Evolutionary conservation across 2,329 filamentous ascomycete species (phyloP), one percentile per base, ranked within the genome.

Genomic region (Aphanocladium album): DNA sequence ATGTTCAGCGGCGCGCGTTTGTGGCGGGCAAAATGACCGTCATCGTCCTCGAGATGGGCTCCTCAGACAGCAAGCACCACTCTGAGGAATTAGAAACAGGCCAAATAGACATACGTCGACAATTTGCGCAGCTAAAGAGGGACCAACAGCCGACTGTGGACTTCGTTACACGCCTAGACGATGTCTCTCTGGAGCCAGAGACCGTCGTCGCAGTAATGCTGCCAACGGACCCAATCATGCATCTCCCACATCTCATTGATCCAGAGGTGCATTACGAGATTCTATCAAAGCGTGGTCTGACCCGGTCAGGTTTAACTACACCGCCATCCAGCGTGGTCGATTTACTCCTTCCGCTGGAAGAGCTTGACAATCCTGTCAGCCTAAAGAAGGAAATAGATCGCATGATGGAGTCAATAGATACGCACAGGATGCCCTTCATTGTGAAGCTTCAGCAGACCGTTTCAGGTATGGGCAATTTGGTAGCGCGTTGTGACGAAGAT

Each of bases 211-310:
- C 51, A 16, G 14, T 55, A 41, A 56, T 16, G 19, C 43, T 17
- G 9, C 60, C 60, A 8, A 57, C 37, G 14, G 54, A 57, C 39
- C 57, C 33, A 16, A 17, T 57, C 25, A 16, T 35, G 43, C 60
- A 57, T 35, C 45, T 61, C 12, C 60, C 60, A n/a, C 46, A 52
- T 17, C 30, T 57, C n/a, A 37, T 52, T 5, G 37, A 57, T 45
- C 60, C 46, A 25, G 60, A 61, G 25, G 43, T 45, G 12, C 53
- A 57, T 21, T 61, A 61, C 41, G 43, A 45, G 52, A 35, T 57
- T 21, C 52, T 56, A 7, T 61, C 52, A 1, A 61, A 61, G 52
- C 59, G 59, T 43, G 59, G 45, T 12, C 27, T 61, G 30, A 52
- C 59, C 14, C 51, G 25, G 7, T 61, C 59, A 1, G 30, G 43